Evolutionary conservation across 1,284 basidiomycete genomes (phyloP), one percentile per base, ranked within the genome.

Genomic region (Malassezia arunalokei): DNA sequence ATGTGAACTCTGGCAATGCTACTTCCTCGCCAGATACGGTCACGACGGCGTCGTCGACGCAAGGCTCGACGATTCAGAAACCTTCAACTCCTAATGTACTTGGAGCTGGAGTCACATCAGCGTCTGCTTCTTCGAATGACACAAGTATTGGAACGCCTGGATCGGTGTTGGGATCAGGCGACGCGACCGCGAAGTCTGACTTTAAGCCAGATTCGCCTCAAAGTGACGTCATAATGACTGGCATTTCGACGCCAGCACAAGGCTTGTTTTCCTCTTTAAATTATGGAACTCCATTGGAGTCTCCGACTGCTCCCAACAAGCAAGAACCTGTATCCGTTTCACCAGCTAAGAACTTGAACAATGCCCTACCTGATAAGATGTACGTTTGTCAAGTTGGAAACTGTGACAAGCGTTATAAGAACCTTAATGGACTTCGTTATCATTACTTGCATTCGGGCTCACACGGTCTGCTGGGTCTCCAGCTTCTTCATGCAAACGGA

Each of bases 401-500:
- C 30, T 98, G 92, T 73, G 83, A 83, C 67, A 82, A 94, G 73
- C 77, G 92, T 65, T 98, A 96, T 78, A 91, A 95, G 80, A 95
- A 96, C 54, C 55, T 73, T 42, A 72, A 71, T 51, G 71, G 71
- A 11, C 53, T 66, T 75, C 76, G 86, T 68, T 96, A 98, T 65
- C 91, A 98, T 76, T 96, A 95, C 74, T 85, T 91, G 71, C 91
- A 96, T 75, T 87, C 86, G 30, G 91, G 92, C 14, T 89, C 91
- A 50, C 92, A 96, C 75, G 54, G 73, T 74, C 8, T 65, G 63
- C 32, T 75, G 76, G 61, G 72, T 24, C 52, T 70, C 53, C 64
- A 67, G 50, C 59, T 71, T 9, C 54, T 71, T 28, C 65, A 66
- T 47, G 60, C 68, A 17, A 62, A 64, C 11, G 68, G 67, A 27